Base-by-base conservation (phyloP, 495 filamentous ascomycete genomes). In the Tuber magnatum region DNA sequence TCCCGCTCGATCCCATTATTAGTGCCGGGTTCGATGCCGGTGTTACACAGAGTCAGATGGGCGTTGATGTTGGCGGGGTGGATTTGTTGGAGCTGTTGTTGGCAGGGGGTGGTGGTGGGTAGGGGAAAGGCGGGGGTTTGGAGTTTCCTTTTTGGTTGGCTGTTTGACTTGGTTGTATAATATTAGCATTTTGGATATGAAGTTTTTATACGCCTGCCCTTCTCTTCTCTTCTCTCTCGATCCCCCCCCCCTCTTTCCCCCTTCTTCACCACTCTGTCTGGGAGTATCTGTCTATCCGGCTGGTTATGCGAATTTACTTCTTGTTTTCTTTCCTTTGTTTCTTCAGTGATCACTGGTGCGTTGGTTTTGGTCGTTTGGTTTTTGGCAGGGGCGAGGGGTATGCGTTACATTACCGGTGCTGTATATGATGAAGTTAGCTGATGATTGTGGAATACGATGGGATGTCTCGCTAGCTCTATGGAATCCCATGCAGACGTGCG, bases 1-100 rank as follows among this genome's bases (percentile, higher is more conserved):
- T 83, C 73, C 81, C 81, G 18, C 77, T 83, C 41, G 81, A 83
- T 72, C 76, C 81, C 8, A 77, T 83, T 61, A 70, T 80, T 20
- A 75, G 79, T 1, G 79, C 69, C 3, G 81, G 81, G 6, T 78
- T 82, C 69, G 74, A 75, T 42, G 78, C 76, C 0, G 73, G 75
- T 3, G 81, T 80, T 22, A 80, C 78, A 22, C 79, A 80, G 71
- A 75, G 78, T 35, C 74, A 82, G 46, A 82, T 80, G 78, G 81
- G 81, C 8, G 78, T 74, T 10, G 76, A 80, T 74, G 77, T 82
- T 18, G 80, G 77, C 1, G 80, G 80, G 12, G 74, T 78, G 68
- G 81, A 80, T 74, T 51, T 79, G 51, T 48, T 82, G 74, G 80
- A 81, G 69, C 46, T 80, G 22, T 68, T 82, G 68, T 69, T 82